Evolutionary conservation across 805 yeast genomes (phyloP).

Genomic region (Monosporozyma aerobia): DNA sequence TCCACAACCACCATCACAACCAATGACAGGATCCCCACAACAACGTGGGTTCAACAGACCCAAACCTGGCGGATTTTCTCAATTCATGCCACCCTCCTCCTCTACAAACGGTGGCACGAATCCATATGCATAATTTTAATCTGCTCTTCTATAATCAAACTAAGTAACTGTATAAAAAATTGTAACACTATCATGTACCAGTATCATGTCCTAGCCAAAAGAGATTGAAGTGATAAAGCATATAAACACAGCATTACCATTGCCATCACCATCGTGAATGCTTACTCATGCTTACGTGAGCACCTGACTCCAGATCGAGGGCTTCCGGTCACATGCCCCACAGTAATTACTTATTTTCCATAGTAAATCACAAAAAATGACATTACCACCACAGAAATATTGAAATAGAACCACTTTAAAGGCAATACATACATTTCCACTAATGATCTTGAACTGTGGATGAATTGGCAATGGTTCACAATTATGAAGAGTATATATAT

Average conservation of each 20-base stretch:
- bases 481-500: too few species aligned
- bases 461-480: neutral
- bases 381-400: neutral
- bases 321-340: neutral
- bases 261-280: too few species aligned
- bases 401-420: neutral
- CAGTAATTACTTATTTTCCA: neutral
- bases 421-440: neutral
- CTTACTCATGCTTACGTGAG: neutral
- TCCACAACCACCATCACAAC: constrained; percentile 7
- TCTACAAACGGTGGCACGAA: neutral
- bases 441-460: neutral
- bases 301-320: neutral
- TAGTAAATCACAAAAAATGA: neutral
- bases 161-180: neutral
- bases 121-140: neutral
- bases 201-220: too few species aligned
- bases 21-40: constrained; percentile 3
- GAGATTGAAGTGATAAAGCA: too few species aligned
- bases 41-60: neutral
- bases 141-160: neutral
- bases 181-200: neutral
- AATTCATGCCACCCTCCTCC: constrained; percentile 17
- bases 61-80: constrained; percentile 16
- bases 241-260: too few species aligned